A percentile compares a stretch with the other conserved stretches of the same genome.
Evolutionary conservation across 208 protist genomes (phyloP).

Genomic region (Trypanosoma melophagium): DNA sequence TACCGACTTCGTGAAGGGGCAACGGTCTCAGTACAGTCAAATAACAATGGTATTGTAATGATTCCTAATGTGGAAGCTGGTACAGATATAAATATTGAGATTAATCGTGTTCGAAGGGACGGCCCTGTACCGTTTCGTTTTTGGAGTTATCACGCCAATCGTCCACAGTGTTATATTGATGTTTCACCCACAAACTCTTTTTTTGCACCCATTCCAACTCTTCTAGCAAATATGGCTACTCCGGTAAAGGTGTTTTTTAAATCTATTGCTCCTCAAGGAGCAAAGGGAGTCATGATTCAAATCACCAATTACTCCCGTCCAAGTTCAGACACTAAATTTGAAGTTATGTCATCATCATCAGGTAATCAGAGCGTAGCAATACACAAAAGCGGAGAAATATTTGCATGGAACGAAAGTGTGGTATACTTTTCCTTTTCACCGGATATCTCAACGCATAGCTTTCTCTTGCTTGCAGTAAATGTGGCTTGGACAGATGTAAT

Average conservation of each 20-base stretch:
- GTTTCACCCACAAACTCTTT: conserved; percentile 56
- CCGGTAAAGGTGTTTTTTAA: conserved; percentile 59
- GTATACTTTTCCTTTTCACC: conserved; percentile 22
- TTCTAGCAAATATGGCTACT: background rate
- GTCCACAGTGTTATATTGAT: conserved; percentile 59
- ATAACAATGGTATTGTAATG: conserved; percentile 62
- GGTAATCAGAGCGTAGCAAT: background rate
- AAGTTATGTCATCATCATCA: conserved; percentile 10
- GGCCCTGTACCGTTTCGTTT: conserved; percentile 77
- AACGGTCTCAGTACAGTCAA: conserved; percentile 30
- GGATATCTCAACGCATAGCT: background rate
- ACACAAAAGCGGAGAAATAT: conserved; percentile 18
- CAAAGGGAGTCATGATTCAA: conserved; percentile 35
- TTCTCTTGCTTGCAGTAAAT: conserved; percentile 4
- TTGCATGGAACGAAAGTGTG: conserved; percentile 21
- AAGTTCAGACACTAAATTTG: background rate
- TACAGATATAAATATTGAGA: conserved; percentile 59
- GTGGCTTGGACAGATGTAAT: conserved; percentile 22
- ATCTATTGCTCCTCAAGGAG: conserved; percentile 30
- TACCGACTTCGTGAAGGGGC: conserved; percentile 39
- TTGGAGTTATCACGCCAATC: conserved; percentile 73
- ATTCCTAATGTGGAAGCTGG: conserved; percentile 44
- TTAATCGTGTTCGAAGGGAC: conserved; percentile 45
- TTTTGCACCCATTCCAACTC: conserved; percentile 46
- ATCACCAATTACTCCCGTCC: background rate